phyloP scores from a whole-genome alignment of 345 rosid genomes.

The Salix suchowensis region DNA sequence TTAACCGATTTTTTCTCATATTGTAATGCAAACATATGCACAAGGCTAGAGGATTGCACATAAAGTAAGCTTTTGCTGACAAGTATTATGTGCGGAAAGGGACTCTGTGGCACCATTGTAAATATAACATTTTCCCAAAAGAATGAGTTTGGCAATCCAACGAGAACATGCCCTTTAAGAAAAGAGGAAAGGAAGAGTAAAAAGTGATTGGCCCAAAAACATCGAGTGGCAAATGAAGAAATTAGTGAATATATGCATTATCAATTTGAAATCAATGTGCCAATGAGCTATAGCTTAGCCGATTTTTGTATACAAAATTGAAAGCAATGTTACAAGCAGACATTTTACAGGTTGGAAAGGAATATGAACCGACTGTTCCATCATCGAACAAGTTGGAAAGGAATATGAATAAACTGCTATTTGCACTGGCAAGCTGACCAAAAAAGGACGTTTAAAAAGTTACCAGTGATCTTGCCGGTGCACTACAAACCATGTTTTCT shows the following conservation, averaged over 20 bases:
- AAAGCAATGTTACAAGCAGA: background rate
- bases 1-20: background rate
- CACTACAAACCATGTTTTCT: constrained; percentile 68
- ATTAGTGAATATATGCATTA: background rate
- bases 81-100: background rate
- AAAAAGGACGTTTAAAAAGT: background rate
- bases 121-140: background rate
- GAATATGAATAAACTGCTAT: background rate
- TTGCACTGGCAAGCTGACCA: background rate
- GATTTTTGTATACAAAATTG: no score
- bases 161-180: constrained; percentile 2
- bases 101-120: background rate
- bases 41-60: constrained; percentile 10
- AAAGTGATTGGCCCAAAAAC: background rate
- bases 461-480: constrained; percentile 68
- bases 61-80: background rate
- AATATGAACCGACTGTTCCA: background rate
- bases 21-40: background rate
- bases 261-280: no score
- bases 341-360: constrained; percentile 9
- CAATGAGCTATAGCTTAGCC: no score
- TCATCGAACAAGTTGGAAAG: background rate
- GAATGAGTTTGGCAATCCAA: background rate
- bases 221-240: background rate
- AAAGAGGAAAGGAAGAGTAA: background rate